phyloP scores from a whole-genome alignment of 768 basidiomycete species.

The Gautieria morchelliformis region DNA sequence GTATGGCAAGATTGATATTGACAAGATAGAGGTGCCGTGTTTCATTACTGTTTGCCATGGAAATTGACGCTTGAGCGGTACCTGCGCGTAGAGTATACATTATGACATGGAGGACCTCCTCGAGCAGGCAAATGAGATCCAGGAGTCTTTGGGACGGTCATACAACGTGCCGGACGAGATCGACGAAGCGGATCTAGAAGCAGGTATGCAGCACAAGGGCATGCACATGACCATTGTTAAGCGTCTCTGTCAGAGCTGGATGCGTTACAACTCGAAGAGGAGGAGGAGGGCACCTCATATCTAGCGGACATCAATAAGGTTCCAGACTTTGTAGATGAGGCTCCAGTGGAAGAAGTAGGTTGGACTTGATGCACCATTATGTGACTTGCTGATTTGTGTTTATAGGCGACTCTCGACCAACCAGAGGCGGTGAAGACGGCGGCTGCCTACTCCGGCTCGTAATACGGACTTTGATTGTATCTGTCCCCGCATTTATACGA shows the following conservation, averaged over 20 bases:
- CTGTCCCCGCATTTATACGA: background rate
- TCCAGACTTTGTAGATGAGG: constrained; percentile 88
- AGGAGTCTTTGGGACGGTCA: constrained; percentile 85
- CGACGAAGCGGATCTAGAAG: constrained; percentile 95
- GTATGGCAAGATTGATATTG: constrained; percentile 94
- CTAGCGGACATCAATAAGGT: constrained; percentile 76
- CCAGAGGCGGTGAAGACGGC: constrained; percentile 9
- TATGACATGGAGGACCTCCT: constrained; percentile 97
- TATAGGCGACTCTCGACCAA: background rate
- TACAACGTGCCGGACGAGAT: constrained; percentile 97
- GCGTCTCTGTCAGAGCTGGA: constrained; percentile 62
- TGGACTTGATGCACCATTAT: background rate
- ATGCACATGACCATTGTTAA: background rate
- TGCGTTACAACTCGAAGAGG: constrained; percentile 83
- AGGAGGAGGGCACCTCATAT: constrained; percentile 87
- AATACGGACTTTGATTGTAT: background rate
- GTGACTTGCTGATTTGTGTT: background rate
- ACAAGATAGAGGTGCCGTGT: constrained; percentile 84
- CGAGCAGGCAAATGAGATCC: constrained; percentile 96
- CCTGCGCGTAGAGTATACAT: constrained; percentile 64
- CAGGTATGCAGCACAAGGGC: constrained; percentile 41
- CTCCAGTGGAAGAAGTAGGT: constrained; percentile 53
- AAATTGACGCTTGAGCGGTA: too few relatives aligned
- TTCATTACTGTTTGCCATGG: background rate
- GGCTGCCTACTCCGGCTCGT: constrained; percentile 5